phyloP scores from a whole-genome alignment of 2,329 filamentous ascomycete genomes.

The Didymella lethalis region DNA sequence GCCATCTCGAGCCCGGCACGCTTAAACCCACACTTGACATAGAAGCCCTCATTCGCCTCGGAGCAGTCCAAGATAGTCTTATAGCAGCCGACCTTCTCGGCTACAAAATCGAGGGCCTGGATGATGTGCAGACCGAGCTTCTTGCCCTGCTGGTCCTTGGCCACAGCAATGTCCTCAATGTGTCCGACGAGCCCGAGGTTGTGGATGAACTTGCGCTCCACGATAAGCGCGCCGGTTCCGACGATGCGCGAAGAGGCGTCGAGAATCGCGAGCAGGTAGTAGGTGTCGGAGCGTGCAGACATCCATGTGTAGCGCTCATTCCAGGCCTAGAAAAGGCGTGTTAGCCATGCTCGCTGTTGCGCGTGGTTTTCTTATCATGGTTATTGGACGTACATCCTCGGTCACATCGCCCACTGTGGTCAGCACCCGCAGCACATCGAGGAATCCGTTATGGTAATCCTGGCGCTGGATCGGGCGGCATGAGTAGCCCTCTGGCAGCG shows the following conservation, averaged over 20 bases:
- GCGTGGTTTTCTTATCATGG: no score
- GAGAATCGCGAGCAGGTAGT: slow-evolving; percentile 87
- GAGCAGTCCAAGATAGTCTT: slow-evolving; percentile 97
- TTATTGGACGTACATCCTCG: slow-evolving; percentile 59
- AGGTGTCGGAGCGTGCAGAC: slow-evolving; percentile 73
- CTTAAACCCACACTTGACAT: slow-evolving; percentile 96
- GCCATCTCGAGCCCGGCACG: slow-evolving; percentile 95
- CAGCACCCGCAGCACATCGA: slow-evolving; percentile 88
- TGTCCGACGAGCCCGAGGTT: slow-evolving; percentile 85
- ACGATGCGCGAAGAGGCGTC: slow-evolving; percentile 77
- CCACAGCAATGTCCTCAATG: slow-evolving; percentile 97
- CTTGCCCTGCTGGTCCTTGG: slow-evolving; percentile 95
- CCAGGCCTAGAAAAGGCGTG: slow-evolving; percentile 58
- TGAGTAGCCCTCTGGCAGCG: slow-evolving; percentile 80
- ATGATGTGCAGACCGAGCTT: slow-evolving; percentile 93
- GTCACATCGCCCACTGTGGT: slow-evolving; percentile 91
- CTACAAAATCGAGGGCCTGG: slow-evolving; percentile 88
- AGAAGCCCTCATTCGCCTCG: slow-evolving; percentile 96
- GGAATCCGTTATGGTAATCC: slow-evolving; percentile 83
- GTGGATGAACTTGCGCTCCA: slow-evolving; percentile 94
- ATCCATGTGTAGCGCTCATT: slow-evolving; percentile 85
- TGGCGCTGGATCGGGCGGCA: slow-evolving; percentile 79
- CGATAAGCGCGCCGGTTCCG: slow-evolving; percentile 87
- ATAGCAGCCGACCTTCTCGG: slow-evolving; percentile 90
- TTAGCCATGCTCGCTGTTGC: slow-evolving; percentile 3